phyloP scores from a whole-genome alignment of 306 rosid genomes.

The Pachyrhizus erosus region DNA sequence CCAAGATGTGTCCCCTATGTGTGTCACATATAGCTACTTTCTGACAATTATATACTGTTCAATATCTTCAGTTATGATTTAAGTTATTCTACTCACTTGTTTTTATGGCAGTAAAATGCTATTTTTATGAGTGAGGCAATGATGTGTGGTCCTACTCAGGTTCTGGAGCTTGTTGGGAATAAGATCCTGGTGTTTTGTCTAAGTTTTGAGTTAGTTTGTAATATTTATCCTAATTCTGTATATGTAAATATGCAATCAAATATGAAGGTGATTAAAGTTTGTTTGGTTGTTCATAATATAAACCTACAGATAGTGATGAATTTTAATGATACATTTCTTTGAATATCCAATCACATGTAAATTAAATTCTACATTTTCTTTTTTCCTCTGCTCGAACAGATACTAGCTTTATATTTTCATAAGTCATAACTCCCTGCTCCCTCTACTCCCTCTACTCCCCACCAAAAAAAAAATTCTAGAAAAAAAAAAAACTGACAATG shows the following conservation, averaged over 20 bases:
- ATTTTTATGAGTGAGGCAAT: not conserved
- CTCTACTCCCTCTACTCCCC: too few relatives aligned
- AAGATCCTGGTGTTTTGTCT: not conserved
- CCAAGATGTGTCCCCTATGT: not conserved
- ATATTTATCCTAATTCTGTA: not conserved
- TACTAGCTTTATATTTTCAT: slow-evolving; percentile 6
- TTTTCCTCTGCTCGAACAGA: not conserved
- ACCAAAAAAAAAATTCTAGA: not conserved
- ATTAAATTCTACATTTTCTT: not conserved
- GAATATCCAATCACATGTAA: not conserved
- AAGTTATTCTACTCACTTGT: not conserved
- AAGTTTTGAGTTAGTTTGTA: not conserved
- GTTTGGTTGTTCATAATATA: not conserved
- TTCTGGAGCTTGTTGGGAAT: not conserved
- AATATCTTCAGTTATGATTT: not conserved
- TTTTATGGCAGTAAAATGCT: too few relatives aligned
- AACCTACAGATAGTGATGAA: slow-evolving; percentile 1
- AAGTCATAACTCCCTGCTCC: not conserved
- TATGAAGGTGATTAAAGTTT: not conserved
- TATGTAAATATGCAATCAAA: not conserved
- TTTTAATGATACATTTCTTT: slow-evolving; percentile 9
- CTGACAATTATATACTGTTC: not conserved
- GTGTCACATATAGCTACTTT: not conserved
- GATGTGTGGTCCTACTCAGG: not conserved
- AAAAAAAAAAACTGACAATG: not conserved